phyloP scores from a whole-genome alignment of 305 asterid species.

The Fraxinus velutina region DNA sequence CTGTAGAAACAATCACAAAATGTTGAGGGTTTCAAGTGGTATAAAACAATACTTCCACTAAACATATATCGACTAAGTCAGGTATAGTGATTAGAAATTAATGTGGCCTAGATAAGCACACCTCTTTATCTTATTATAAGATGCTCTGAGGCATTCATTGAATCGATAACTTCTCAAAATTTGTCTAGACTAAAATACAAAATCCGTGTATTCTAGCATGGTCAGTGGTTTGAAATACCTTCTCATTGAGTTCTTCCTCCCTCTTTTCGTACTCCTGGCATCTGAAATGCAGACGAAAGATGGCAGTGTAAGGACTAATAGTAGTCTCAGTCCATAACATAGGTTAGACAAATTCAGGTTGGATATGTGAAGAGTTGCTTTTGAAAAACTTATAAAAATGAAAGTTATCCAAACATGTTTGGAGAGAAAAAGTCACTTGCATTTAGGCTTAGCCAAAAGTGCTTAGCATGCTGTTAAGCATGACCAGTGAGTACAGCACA shows the following conservation, averaged over 20 bases:
- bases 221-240: slow-evolving; percentile 42
- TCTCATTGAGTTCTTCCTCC: slow-evolving; percentile 52
- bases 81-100: neutral
- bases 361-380: neutral
- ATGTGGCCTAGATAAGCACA: neutral
- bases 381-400: neutral
- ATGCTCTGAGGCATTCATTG: neutral
- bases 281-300: slow-evolving; percentile 41
- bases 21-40: neutral
- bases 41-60: neutral
- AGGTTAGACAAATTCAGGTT: neutral
- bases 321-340: neutral
- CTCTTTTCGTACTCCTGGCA: slow-evolving; percentile 55
- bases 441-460: neutral
- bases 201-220: neutral
- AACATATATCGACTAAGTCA: neutral
- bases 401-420: neutral
- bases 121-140: neutral
- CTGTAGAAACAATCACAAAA: slow-evolving; percentile 34
- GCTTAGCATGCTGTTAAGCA: slow-evolving; percentile 1
- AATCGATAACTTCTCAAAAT: neutral
- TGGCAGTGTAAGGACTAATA: slow-evolving; percentile 1
- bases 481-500: slow-evolving; percentile 9
- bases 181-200: neutral
- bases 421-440: neutral